Conservation (phyloP, 75 land plant genomes). For the Pinus tabuliformis region DNA sequence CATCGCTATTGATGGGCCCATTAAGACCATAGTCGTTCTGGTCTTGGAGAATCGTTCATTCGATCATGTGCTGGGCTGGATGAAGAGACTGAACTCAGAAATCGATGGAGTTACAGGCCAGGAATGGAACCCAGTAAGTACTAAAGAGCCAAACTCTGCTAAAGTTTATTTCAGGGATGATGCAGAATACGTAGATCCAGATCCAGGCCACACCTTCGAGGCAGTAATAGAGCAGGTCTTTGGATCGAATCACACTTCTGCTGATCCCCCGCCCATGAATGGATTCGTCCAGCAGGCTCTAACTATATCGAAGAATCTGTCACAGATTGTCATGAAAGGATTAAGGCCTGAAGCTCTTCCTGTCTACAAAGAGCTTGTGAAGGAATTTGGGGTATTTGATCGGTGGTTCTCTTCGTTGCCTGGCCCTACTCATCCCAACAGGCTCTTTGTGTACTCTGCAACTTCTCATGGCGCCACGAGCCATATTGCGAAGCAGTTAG, state of each 20-base stretch:
- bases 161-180: constrained; percentile 52
- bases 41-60: constrained; percentile 67
- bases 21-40: constrained; percentile 53
- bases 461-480: constrained; percentile 73
- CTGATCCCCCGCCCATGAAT: constrained; percentile 63
- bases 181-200: constrained; percentile 76
- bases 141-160: constrained; percentile 44
- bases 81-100: constrained; percentile 44
- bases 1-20: constrained; percentile 19
- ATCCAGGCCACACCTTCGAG: constrained; percentile 90
- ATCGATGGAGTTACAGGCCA: constrained; percentile 45
- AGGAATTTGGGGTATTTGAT: constrained; percentile 76
- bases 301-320: constrained; percentile 28
- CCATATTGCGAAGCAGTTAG: constrained; percentile 42
- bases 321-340: constrained; percentile 79
- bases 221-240: constrained; percentile 84
- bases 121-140: constrained; percentile 65
- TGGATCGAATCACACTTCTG: constrained; percentile 27
- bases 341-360: constrained; percentile 81
- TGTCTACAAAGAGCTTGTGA: constrained; percentile 65
- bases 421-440: constrained; percentile 88
- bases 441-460: constrained; percentile 84
- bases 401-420: constrained; percentile 92
- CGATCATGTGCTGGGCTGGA: constrained; percentile 65
- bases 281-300: constrained; percentile 88